Evolutionary conservation across 805 yeast genomes (phyloP), one percentile per base, ranked within the genome.

Genomic region (Wickerhamiella hasegawae): DNA sequence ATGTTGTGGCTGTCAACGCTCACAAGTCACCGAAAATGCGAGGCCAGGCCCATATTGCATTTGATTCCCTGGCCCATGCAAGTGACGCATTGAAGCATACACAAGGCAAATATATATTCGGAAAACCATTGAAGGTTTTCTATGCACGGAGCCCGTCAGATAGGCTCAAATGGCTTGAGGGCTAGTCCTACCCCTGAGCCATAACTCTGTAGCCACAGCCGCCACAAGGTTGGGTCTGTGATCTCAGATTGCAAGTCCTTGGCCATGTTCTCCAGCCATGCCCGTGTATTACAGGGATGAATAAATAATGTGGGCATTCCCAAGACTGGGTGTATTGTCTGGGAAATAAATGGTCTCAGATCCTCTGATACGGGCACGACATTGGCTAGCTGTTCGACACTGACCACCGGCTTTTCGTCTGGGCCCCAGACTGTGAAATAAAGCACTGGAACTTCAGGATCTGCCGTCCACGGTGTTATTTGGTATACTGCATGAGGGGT

Each of bases 21-120:
- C 42, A 49, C 39, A 58, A 57, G 34, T 51, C 59, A 14, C 47
- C 52, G 19, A 45, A 44, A 31, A 59, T 61, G 65, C 45, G 66
- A 5, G 66, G 66, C 17, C 67, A 61, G 46, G 66, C 67, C 2
- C 61, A 55, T 33, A 38, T 62, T 8, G 63, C 52, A 19, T 62
- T 55, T 31, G 43, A 33, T 12, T 45, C 46, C 30, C 37, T 43
- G 8, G 41, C 40, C 12, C 32, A 46, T 11, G 64, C 66, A 4
- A 36, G 45, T 4, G 22, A 33, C 18, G 66, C 65, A 3, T 37
- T 52, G 32, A 27, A 40, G 10, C 36, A 45, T 4, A 40, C 58
- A 3, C 56, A 55, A 27, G 58, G 55, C 12, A 35, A 39, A 16
- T 27, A 18, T 21, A 45, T 61, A 27, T 40, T 59, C 31, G 64